Conservation (phyloP, 129 eudicot species). For the Escallonia rubra region DNA sequence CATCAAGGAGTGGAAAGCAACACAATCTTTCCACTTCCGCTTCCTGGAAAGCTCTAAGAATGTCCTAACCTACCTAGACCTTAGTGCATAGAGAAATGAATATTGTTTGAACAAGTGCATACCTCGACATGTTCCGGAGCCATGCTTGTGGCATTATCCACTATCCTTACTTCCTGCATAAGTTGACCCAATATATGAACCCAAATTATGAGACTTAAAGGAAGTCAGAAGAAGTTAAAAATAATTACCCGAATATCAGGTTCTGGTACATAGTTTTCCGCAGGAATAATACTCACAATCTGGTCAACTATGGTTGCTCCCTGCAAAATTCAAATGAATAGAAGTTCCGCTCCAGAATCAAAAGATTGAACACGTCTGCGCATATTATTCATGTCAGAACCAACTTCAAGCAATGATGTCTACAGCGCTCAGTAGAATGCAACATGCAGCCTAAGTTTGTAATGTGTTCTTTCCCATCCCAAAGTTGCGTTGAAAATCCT, state of each 20-base stretch:
- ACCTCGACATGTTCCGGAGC: constrained; percentile 25
- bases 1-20: neutral
- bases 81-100: neutral
- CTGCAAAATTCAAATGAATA: constrained; percentile 33
- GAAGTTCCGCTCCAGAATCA: neutral
- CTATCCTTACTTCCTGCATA: constrained; percentile 54
- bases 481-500: too few species aligned
- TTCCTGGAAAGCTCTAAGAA: neutral
- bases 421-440: neutral
- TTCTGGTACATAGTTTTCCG: constrained; percentile 68
- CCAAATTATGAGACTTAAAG: neutral
- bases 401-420: constrained; percentile 3
- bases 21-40: neutral
- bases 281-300: constrained; percentile 68
- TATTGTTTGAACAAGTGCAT: neutral
- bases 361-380: neutral
- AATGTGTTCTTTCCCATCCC: too few species aligned
- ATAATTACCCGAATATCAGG: constrained; percentile 47
- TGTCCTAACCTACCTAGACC: neutral
- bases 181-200: neutral
- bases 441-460: neutral
- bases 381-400: neutral
- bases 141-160: constrained; percentile 47
- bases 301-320: constrained; percentile 98
- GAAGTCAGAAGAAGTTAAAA: neutral